phyloP scores from a whole-genome alignment of 2,329 filamentous ascomycete species.

The Phaeosphaeriaceae sp. region DNA sequence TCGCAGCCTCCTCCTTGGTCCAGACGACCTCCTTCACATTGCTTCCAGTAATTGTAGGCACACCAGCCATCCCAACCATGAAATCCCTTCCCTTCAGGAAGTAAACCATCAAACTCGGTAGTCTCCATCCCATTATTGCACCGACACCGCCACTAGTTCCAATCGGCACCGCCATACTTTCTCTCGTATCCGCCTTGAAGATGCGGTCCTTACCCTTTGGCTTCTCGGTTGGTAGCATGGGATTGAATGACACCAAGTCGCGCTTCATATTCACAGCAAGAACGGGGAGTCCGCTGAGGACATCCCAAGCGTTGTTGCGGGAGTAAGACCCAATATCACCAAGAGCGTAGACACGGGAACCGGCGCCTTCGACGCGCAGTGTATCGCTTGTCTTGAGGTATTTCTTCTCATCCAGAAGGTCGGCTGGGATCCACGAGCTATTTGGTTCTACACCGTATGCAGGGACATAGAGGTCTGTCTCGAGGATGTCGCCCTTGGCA shows the following conservation, averaged over 20 bases:
- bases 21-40: slow-evolving; percentile 35
- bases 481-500: slow-evolving; percentile 54
- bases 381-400: slow-evolving; percentile 58
- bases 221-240: slow-evolving; percentile 20
- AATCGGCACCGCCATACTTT: slow-evolving; percentile 41
- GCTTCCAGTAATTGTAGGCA: slow-evolving; percentile 18
- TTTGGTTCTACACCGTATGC: slow-evolving; percentile 61
- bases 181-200: slow-evolving; percentile 28
- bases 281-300: slow-evolving; percentile 49
- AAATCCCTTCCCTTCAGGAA: slow-evolving; percentile 52
- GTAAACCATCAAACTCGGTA: slow-evolving; percentile 49
- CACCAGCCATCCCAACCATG: slow-evolving; percentile 34
- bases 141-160: slow-evolving; percentile 44
- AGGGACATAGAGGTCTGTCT: slow-evolving; percentile 60
- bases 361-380: slow-evolving; percentile 54
- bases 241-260: slow-evolving; percentile 49
- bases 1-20: slow-evolving; percentile 32
- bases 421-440: slow-evolving; percentile 57
- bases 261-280: slow-evolving; percentile 54
- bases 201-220: slow-evolving; percentile 35
- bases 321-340: slow-evolving; percentile 56
- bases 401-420: slow-evolving; percentile 54
- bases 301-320: slow-evolving; percentile 51
- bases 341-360: slow-evolving; percentile 55
- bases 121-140: slow-evolving; percentile 45